Evolutionary conservation across 1,284 basidiomycete genomes (phyloP).

Genomic region (Pulchroboletus neoregius): DNA sequence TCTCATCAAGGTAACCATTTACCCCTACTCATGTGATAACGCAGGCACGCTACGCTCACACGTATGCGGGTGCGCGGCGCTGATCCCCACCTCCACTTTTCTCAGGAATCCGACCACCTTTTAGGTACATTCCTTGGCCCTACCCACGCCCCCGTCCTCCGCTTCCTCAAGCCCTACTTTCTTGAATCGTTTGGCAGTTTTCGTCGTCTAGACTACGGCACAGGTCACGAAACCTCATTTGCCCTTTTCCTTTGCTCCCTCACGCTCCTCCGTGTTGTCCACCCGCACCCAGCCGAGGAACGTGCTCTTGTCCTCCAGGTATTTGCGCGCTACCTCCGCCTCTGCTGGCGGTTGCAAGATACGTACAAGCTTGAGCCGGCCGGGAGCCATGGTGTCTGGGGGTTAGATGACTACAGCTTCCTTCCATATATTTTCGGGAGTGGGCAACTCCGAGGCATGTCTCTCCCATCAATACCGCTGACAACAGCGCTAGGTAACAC

Average conservation of each 20-base stretch:
- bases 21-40: neutral
- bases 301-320: constrained; percentile 61
- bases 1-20: constrained; percentile 64
- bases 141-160: constrained; percentile 45
- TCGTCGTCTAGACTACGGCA: constrained; percentile 92
- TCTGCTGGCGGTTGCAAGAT: constrained; percentile 87
- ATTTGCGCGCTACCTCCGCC: constrained; percentile 73
- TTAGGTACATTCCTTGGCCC: constrained; percentile 49
- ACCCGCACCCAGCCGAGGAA: constrained; percentile 51
- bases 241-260: constrained; percentile 73
- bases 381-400: constrained; percentile 98
- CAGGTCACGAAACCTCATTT: constrained; percentile 92
- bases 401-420: constrained; percentile 92
- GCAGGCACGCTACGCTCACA: constrained; percentile 6
- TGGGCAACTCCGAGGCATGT: constrained; percentile 75
- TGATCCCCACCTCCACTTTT: constrained; percentile 9
- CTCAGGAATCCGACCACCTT: constrained; percentile 60
- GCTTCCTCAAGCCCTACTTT: constrained; percentile 72
- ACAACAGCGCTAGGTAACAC: constrained; percentile 15
- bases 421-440: constrained; percentile 91
- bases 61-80: no score
- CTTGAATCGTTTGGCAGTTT: constrained; percentile 88
- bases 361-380: constrained; percentile 93
- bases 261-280: constrained; percentile 58
- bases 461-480: neutral